Base-by-base conservation (phyloP, 192 early-diverging fungal genomes). In the Spinellus fusiger region DNA sequence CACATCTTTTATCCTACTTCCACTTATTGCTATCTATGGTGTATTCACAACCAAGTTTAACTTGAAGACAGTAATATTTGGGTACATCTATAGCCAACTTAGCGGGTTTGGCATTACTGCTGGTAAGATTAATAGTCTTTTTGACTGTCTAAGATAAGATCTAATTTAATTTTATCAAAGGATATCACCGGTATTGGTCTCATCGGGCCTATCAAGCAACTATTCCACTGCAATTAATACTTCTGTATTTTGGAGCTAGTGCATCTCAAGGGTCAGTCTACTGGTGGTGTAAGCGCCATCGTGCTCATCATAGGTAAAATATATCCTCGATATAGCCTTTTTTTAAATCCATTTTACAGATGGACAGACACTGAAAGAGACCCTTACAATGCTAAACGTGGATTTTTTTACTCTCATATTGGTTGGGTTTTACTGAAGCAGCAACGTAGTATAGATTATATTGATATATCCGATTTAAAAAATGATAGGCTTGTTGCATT, bases 51-150 rank as follows among this genome's bases (percentile, higher is more conserved):
- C 90, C 12, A 72, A 82, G 35, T 59, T 95, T 40, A 68, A 66
- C 33, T 48, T 50, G 20, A 84, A 88, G 75, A 98, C 95, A 2
- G 64, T 87, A 37, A 64, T 89, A 59, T 93, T 86, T 75, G 65
- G 85, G 4, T 38, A 86, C n/a, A 31, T 79, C 1, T 93, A 84
- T 62, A 93, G 93, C 64, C 84, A 83, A 53, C 58, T 83, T 44
- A 93, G 90, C 9, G 93, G 91, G 0, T 71, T 94, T 33, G 93
- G 95, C 34, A 90, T 93, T 60, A 93, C 91, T 20, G 91, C 89
- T 53, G 92, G 85, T 83, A 73, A 52, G 23, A 9, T n/a, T 44
- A 44, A 18, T n/a, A 9, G 13, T 37, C 35, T 5, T 9, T 37
- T 13, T 37, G 13, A 9, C 13, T 13, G 5, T 37, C 35, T 37